Evolutionary conservation across 495 filamentous ascomycete genomes (phyloP), one percentile per base, ranked within the genome.

Genomic region (Podospora appendiculata): DNA sequence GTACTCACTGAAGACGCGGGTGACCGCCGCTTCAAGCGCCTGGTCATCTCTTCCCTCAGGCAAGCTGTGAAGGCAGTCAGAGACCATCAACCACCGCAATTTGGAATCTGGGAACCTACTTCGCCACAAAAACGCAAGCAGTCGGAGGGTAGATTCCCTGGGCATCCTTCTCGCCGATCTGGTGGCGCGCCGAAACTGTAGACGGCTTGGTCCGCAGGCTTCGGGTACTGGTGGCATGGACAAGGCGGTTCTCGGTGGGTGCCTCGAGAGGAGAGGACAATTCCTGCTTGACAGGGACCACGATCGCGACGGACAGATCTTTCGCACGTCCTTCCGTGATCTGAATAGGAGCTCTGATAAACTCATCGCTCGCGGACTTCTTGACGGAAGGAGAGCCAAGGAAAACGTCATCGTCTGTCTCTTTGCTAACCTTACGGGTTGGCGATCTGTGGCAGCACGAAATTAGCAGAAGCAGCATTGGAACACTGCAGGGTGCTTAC

Each of bases 111-210:
- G 41, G 13, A n/a, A 74, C 77, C 68, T 70, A 83, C 82, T 86
- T 86, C 9, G 82, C 82, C 42, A 84, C 79, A 53, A 86, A 84
- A 13, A 84, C 71, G 55, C 82, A 84, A 52, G 77, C 73, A 33
- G 67, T 70, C 3, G 79, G 67, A 7, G 75, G 74, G 45, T 78
- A 80, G 44, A 79, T 61, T 6, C 66, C 67, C 55, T 85, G 82
- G n/a, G 79, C 75, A 51, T 82, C 81, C n/a, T 75, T 14, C 8
- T 47, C 48, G 16, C 48, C 46, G 14, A 41, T 48, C 32, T 58
- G 19, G 32, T 54, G 42, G 46, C 41, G 54, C 17, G 8, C 13
- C 13, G 17, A 44, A 2, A 44, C 12, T 4, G 4, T 44, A 9
- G 41, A 44, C 4, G n/a, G n/a, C 38, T 40, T 40, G 3, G 38